Evolutionary conservation across 2,329 filamentous ascomycete genomes (phyloP).

Genomic region (Botryotinia narcissicola): DNA sequence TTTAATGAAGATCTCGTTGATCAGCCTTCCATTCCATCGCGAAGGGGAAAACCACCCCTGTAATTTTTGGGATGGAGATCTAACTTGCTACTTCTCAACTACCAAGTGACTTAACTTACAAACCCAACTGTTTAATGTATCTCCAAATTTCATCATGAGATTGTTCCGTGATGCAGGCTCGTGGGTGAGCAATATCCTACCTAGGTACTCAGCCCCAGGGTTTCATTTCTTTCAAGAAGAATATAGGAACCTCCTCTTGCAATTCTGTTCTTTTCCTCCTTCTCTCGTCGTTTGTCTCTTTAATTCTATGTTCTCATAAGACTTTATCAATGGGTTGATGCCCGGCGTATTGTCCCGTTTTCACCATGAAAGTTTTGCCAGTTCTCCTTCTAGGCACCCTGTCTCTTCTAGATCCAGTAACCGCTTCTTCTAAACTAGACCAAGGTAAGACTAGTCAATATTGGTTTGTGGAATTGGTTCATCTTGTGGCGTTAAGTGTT

Average conservation of each 20-base stretch:
- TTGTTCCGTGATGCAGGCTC: constrained; percentile 17
- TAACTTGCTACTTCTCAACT: not conserved
- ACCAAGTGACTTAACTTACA: constrained; percentile 15
- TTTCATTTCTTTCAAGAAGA: constrained; percentile 12
- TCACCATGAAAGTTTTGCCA: constrained; percentile 28
- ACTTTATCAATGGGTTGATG: constrained; percentile 7
- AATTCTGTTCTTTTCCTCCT: constrained; percentile 10
- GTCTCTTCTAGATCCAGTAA: constrained; percentile 27
- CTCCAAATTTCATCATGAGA: constrained; percentile 3
- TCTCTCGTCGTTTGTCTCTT: constrained; percentile 17
- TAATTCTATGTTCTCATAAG: constrained; percentile 12
- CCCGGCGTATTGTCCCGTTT: constrained; percentile 15
- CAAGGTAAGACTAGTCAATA: constrained; percentile 17
- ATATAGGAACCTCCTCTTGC: constrained; percentile 17
- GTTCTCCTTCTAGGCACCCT: constrained; percentile 24
- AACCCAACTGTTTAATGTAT: constrained; percentile 2
- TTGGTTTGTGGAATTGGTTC: constrained; percentile 1
- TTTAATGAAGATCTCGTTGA: not conserved
- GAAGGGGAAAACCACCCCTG: not conserved
- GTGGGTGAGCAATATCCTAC: constrained; percentile 14
- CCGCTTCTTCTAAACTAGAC: constrained; percentile 10
- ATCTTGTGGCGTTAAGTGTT: constrained; percentile 18
- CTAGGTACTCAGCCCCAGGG: constrained; percentile 3
- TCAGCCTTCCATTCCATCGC: constrained; percentile 2
- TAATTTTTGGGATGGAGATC: constrained; percentile 4